A percentile compares a stretch with the other conserved stretches of the same genome.
Conservation (phyloP, 306 rosid genomes). For the Purshia tridentata region DNA sequence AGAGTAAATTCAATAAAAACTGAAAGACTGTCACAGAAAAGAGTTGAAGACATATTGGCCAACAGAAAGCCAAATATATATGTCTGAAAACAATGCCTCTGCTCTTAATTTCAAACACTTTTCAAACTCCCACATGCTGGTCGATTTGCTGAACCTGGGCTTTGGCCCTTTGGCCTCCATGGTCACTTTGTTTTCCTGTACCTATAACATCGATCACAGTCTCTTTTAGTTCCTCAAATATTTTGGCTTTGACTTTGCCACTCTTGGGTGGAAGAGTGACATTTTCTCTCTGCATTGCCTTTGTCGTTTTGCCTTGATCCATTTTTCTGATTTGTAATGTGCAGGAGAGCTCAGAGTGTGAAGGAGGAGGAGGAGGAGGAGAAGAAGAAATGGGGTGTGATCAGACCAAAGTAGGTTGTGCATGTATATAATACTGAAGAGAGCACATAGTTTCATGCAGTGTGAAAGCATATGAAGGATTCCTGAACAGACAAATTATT, state of each 20-base stretch:
- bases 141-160: background rate
- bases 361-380: background rate
- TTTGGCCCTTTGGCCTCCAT: background rate
- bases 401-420: too few species aligned
- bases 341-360: too few species aligned
- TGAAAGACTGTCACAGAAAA: too few species aligned
- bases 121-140: background rate
- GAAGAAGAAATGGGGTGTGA: background rate
- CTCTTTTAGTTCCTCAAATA: background rate
- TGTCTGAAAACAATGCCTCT: background rate
- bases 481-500: background rate
- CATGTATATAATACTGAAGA: too few species aligned
- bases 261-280: conserved; percentile 1
- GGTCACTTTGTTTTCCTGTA: background rate
- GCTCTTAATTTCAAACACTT: background rate
- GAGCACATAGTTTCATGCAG: background rate
- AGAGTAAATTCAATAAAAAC: too few species aligned
- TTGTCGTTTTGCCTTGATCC: background rate
- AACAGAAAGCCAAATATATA: background rate
- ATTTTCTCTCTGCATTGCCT: background rate
- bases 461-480: background rate
- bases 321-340: background rate
- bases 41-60: too few species aligned
- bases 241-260: background rate
- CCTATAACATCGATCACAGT: background rate